Evolutionary conservation across 2,329 filamentous ascomycete species (phyloP), one percentile per base, ranked within the genome.

Genomic region (Sordariomycetes sp.): DNA sequence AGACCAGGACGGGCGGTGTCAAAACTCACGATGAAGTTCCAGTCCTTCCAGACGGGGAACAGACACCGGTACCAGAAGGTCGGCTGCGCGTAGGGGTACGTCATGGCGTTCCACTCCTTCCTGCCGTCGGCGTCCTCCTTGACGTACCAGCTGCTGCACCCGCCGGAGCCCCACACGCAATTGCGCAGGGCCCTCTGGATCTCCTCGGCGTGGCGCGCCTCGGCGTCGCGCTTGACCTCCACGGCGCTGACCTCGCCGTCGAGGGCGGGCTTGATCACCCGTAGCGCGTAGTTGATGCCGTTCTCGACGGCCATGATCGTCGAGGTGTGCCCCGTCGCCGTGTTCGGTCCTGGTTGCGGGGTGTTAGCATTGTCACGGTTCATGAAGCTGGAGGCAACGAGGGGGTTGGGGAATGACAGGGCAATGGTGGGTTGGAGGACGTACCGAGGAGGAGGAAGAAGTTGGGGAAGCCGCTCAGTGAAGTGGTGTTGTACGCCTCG

Each of bases 301-400:
- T 86, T 86, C 63, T 87, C 84, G 3, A 74, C 73, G 0, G 82
- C 79, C 64, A 86, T 74, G 53, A 86, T 76, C 11, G 83, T 79
- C 14, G 77, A 81, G 0, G 75, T 79, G 66, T 88, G 83, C 0
- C 84, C 85, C 0, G 83, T 87, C 0, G 73, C 74, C 0, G 81
- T 79, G 64, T 88, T 88, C 0, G 84, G 84, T 0, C 84, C 72
- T 72, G 8, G 28, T 32, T 32, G 48, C 1, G 1, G 25, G 37
- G 12, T 25, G 16, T n/a, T 14, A 50, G 16, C 11, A 22, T 1
- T 18, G 7, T 6, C 3, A 37, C 16, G 12, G 34, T 53, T 18
- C 20, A 66, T 60, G 54, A 24, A 16, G 35, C 32, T n/a, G n/a
- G n/a, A n/a, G n/a, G n/a, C n/a, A n/a, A n/a, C n/a, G n/a, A n/a